These are phyloP conservation scores for Zygotorulaspora mrakii DNA, from an alignment of 1,139 yeast genomes.

Conservation along the genomic window DNA sequence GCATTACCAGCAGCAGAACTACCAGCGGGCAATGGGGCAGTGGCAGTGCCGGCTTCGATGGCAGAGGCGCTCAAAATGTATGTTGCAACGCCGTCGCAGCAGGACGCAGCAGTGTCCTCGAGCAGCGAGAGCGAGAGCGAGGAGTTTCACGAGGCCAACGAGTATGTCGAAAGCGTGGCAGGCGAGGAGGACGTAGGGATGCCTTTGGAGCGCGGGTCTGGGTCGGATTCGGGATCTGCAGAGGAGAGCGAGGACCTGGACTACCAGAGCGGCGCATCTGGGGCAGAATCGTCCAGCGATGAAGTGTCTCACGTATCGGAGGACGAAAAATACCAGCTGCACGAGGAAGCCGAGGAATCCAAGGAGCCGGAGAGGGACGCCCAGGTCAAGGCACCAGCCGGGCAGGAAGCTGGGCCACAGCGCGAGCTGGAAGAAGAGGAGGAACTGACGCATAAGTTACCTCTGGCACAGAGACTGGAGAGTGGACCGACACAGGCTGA, in stretches of 20 bases:
- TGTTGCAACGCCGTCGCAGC: conserved; percentile 19
- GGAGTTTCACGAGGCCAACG: conserved; percentile 36
- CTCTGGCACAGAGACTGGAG: conserved; percentile 33
- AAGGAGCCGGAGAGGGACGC: conserved; percentile 13
- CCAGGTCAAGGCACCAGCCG: too few relatives aligned
- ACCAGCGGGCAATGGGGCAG: not conserved
- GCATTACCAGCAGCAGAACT: not conserved
- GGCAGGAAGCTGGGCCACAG: conserved; percentile 12
- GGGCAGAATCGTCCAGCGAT: conserved; percentile 18
- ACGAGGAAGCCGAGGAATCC: conserved; percentile 35
- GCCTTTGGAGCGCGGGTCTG: conserved; percentile 18
- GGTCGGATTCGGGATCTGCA: conserved; percentile 17
- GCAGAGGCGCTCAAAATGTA: conserved; percentile 31
- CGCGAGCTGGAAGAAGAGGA: conserved; percentile 18
- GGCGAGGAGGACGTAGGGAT: conserved; percentile 14
- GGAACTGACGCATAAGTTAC: conserved; percentile 33
- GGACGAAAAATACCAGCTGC: conserved; percentile 37
- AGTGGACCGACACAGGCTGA: conserved; percentile 48
- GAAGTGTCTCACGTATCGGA: conserved; percentile 29
- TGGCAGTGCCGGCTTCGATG: conserved; percentile 25
- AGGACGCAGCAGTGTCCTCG: conserved; percentile 13
- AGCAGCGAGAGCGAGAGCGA: conserved; percentile 22
- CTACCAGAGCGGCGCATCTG: conserved; percentile 13
- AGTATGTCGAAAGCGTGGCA: conserved; percentile 23
- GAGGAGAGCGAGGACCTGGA: conserved; percentile 11